Evolutionary conservation across 2,329 filamentous ascomycete species (phyloP).

Genomic region (Tolypocladium tropicale): DNA sequence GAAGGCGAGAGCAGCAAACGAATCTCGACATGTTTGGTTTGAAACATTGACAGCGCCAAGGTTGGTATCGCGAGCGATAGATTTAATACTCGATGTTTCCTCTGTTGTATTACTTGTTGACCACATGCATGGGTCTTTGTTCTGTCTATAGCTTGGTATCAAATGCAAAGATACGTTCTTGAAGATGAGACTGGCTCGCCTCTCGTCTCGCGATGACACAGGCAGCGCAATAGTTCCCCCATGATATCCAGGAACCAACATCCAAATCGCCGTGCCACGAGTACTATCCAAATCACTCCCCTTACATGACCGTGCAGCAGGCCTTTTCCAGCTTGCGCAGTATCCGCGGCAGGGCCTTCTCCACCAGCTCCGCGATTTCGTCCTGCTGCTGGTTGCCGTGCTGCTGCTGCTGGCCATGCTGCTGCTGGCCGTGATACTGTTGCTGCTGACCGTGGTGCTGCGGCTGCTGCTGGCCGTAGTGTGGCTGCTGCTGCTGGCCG

Average conservation of each 20-base stretch:
- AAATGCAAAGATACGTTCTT: neutral
- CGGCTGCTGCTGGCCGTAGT: conserved; percentile 29
- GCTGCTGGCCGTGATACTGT: conserved; percentile 28
- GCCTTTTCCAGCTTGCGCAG: conserved; percentile 54
- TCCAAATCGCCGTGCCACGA: neutral
- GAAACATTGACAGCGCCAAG: neutral
- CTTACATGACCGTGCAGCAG: conserved; percentile 69
- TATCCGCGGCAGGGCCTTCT: conserved; percentile 49
- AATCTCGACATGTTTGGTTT: neutral
- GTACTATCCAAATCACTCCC: neutral
- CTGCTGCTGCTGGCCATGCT: conserved; percentile 34
- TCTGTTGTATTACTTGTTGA: neutral
- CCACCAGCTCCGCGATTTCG: conserved; percentile 48
- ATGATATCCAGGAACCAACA: neutral
- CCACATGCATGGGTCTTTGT: neutral
- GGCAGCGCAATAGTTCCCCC: neutral
- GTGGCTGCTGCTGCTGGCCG: conserved; percentile 27
- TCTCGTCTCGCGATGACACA: neutral
- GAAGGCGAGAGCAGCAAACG: neutral
- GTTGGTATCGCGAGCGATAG: neutral
- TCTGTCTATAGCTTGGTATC: neutral
- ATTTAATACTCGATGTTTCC: neutral
- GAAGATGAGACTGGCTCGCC: neutral
- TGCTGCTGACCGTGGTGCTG: too few species aligned
- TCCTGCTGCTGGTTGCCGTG: conserved; percentile 35